Base-by-base conservation (phyloP, 805 yeast genomes). In the Brettanomyces sp. region DNA sequence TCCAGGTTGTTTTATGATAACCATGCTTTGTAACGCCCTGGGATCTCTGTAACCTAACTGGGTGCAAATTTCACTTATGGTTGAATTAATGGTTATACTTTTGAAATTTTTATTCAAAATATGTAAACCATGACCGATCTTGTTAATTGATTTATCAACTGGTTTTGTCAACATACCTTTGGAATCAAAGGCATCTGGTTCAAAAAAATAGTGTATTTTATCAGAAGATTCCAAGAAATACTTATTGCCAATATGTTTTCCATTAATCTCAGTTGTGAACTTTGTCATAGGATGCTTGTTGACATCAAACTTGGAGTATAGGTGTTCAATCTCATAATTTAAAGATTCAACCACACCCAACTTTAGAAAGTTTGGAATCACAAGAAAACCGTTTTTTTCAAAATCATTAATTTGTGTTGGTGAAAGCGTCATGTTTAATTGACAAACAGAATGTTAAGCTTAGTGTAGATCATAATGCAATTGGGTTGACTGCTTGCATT, bases 121-220 rank as follows among this genome's bases (percentile, higher is more conserved):
- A 56, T 85, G 95, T 13, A 85, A 60, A 1, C 85, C 87, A 56
- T 85, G 95, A 4, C 93, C 95, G 38, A 85, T 78, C 63, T 85
- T 85, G 63, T 85, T 85, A 56, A 85, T 70, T 1, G 90, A 75
- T 49, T 61, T 63, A 28, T 73, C 73, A 49, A 79, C 69, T 8
- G 82, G 76, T 54, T 67, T 74, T 24, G 59, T 61, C 50, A 84
- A 65, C 22, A 72, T 53, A n/a, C 85, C 84, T 2, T 63, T 47
- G 8, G 13, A 11, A n/a, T 41, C 44, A 25, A 47, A 44, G 0
- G 91, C 88, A 53, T 76, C 85, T 3, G 77, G 77, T 53, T 85
- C 95, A 50, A 85, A 77, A 60, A 85, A 85, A 56, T 65, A 85
- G 2, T 77, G 70, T 4, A 85, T 68, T 49, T 84, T 83, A 54